phyloP scores from a whole-genome alignment of 441 rosid genomes.

The Erodium texanum region DNA sequence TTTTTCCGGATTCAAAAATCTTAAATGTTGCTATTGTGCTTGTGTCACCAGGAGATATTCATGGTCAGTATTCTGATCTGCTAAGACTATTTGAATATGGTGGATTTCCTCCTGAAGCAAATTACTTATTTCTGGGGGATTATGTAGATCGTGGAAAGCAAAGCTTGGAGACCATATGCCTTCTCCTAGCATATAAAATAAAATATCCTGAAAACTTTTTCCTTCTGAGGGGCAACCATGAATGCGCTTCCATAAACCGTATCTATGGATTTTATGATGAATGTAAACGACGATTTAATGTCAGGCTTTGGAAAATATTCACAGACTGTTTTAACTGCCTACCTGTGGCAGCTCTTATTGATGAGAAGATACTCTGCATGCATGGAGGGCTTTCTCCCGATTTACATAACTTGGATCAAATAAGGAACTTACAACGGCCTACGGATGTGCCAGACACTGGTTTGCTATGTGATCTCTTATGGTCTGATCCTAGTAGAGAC shows the following conservation, averaged over 20 bases:
- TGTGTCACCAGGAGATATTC: conserved; percentile 49
- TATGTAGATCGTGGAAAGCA: conserved; percentile 76
- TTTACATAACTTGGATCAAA: conserved; percentile 44
- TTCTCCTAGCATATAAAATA: conserved; percentile 56
- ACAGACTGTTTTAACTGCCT: conserved; percentile 70
- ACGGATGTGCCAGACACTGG: conserved; percentile 61
- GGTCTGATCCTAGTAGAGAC: conserved; percentile 64
- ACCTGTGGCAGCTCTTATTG: conserved; percentile 60
- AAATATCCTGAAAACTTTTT: conserved; percentile 70
- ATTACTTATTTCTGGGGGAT: conserved; percentile 60
- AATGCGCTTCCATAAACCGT: conserved; percentile 58
- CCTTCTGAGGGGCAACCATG: conserved; percentile 59
- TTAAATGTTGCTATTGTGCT: too few species aligned
- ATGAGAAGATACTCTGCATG: conserved; percentile 69
- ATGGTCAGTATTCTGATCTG: conserved; percentile 56
- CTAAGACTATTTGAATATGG: conserved; percentile 61
- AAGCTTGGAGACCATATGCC: conserved; percentile 66
- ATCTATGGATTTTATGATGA: conserved; percentile 70
- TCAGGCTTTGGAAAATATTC: conserved; percentile 54
- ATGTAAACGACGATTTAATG: conserved; percentile 62
- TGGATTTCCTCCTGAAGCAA: conserved; percentile 56
- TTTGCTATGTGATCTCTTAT: conserved; percentile 58
- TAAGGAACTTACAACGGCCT: conserved; percentile 48
- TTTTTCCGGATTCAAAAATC: too few species aligned
- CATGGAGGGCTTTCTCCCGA: conserved; percentile 76